Conservation (phyloP, 192 early-diverging fungal genomes). For the Entomortierella lignicola region DNA sequence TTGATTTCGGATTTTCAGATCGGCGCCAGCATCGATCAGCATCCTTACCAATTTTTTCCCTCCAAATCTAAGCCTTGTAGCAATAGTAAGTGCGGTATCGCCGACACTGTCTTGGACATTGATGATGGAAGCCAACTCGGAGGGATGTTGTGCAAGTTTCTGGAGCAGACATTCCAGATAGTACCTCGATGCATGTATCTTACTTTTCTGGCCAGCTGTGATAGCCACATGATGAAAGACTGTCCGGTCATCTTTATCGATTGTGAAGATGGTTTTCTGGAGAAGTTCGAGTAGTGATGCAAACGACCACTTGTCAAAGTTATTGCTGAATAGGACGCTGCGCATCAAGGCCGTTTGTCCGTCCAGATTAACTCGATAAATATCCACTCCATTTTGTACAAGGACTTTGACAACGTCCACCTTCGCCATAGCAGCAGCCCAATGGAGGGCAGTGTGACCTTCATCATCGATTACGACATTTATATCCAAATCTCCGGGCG, state of each 20-base stretch:
- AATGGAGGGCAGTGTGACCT: conserved; percentile 94
- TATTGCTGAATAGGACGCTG: conserved; percentile 90
- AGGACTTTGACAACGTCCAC: conserved; percentile 80
- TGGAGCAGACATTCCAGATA: conserved; percentile 90
- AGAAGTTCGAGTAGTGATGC: conserved; percentile 75
- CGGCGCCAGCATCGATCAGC: conserved; percentile 72
- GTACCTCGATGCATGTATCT: conserved; percentile 79
- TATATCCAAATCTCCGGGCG: conserved; percentile 78
- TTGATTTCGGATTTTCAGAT: conserved; percentile 70
- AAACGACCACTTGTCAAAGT: conserved; percentile 86
- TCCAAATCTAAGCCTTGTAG: conserved; percentile 65
- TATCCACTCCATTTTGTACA: conserved; percentile 79
- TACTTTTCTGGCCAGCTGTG: conserved; percentile 75
- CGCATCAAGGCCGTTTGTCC: conserved; percentile 96
- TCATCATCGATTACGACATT: conserved; percentile 93
- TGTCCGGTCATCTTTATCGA: conserved; percentile 84
- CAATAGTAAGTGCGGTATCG: conserved; percentile 80
- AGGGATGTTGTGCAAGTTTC: conserved; percentile 71
- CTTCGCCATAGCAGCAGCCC: conserved; percentile 93
- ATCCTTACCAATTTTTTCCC: conserved; percentile 66
- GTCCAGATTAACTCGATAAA: conserved; percentile 75
- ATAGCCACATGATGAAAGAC: conserved; percentile 92
- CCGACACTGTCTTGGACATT: conserved; percentile 86
- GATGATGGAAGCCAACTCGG: conserved; percentile 80
- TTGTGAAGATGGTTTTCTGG: conserved; percentile 76